Base-by-base conservation (phyloP, 257 asterid genomes). In the Cynanchum wilfordii region DNA sequence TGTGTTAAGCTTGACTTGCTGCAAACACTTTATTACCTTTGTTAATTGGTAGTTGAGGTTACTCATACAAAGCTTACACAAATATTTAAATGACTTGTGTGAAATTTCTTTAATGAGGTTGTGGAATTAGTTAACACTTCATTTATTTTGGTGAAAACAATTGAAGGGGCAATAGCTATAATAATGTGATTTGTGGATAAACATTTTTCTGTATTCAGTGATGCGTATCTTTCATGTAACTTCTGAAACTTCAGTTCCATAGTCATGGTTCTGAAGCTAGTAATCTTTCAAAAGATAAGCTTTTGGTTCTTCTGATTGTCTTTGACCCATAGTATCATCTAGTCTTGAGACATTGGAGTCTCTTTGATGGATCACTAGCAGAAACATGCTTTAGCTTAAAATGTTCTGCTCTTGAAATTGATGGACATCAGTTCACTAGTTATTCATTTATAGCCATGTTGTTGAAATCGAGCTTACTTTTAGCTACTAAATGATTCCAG, bases 401-500 rank as follows among this genome's bases (percentile, higher is more conserved):
- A 17, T 29, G 10, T 60, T 72, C 45, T 51, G 40, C 33, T n/a
- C 15, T 36, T 68, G 22, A 25, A 42, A 30, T 19, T 27, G 59
- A 33, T 29, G 52, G 22, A 19, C 16, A n/a, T 13, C 24, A 15
- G n/a, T 49, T 73, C 17, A 29, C 13, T 73, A 62, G 16, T 51
- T 7, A 5, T 66, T 20, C 33, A 54, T 29, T 13, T 30, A 10
- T 29, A 19, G 7, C 44, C 8, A 47, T 55, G 68, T 27, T 9
- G 15, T 33, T 12, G 67, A 29, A 27, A 42, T 40, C 50, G 13
- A 63, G 25, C 36, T 9, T 54, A 30, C 30, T 54, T 25, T 42
- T 30, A 49, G 4, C 56, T 51, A 25, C 50, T 9, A 55, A 64
- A 54, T 25, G 2, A 62, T 72, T 83, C 80, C 92, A 93, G 98